phyloP scores from a whole-genome alignment of 352 stramenopile species.

The Pythium scleroteichum region DNA sequence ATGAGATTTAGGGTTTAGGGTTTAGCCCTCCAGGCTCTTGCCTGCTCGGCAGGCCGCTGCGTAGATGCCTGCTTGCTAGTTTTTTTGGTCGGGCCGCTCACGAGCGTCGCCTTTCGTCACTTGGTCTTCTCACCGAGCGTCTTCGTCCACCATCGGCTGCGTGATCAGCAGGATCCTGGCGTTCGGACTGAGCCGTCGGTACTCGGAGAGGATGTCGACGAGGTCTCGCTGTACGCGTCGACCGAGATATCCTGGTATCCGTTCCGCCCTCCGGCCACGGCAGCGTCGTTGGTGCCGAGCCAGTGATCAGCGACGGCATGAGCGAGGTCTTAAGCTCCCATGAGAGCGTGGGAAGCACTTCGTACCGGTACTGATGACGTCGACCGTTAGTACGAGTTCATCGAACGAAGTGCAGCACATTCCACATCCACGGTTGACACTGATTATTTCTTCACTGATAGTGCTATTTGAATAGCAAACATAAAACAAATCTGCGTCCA shows the following conservation, averaged over 20 bases:
- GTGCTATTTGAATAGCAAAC: too few relatives aligned
- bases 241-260: conserved; percentile 44
- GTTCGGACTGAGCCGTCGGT: conserved; percentile 25
- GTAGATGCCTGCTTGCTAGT: conserved; percentile 39
- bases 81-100: conserved; percentile 36
- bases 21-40: conserved; percentile 2
- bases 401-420: too few relatives aligned
- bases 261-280: conserved; percentile 31
- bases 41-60: not conserved
- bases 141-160: conserved; percentile 42
- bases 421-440: too few relatives aligned
- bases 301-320: conserved; percentile 46
- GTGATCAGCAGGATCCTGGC: conserved; percentile 47
- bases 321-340: conserved; percentile 36
- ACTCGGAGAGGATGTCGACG: conserved; percentile 15
- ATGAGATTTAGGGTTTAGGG: too few relatives aligned
- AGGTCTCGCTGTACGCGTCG: conserved; percentile 38
- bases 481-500: too few relatives aligned
- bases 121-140: conserved; percentile 11
- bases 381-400: too few relatives aligned
- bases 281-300: conserved; percentile 66
- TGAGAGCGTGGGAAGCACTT: too few relatives aligned
- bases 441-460: too few relatives aligned
- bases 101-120: conserved; percentile 7
- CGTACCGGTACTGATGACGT: too few relatives aligned